Conservation (phyloP, 768 basidiomycete species). For the Pleurotus ostreatus region DNA sequence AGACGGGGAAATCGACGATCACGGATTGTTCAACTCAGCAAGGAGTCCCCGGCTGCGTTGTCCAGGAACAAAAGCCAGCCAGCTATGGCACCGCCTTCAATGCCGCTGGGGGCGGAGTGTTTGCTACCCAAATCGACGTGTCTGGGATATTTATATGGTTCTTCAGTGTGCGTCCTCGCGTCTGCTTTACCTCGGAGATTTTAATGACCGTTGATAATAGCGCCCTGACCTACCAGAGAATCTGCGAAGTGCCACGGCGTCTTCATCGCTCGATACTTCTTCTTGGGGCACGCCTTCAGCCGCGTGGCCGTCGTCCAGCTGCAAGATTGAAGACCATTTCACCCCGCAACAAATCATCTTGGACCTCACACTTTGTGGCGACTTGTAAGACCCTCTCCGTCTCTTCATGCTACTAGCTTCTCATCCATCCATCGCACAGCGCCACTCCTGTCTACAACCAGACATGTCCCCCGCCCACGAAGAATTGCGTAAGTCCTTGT, state of each 20-base stretch:
- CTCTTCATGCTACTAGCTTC: neutral
- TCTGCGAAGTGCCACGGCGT: constrained; percentile 29
- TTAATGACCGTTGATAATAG: constrained; percentile 20
- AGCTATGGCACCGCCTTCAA: constrained; percentile 72
- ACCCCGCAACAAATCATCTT: constrained; percentile 45
- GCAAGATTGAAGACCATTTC: constrained; percentile 39
- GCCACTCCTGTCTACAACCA: neutral
- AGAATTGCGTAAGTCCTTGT: neutral
- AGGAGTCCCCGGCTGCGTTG: constrained; percentile 57
- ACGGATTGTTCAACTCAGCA: constrained; percentile 46
- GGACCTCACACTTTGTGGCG: constrained; percentile 52
- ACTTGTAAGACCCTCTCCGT: constrained; percentile 31
- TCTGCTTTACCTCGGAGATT: neutral
- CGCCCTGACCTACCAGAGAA: constrained; percentile 38
- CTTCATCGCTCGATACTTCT: constrained; percentile 30
- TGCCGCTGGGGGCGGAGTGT: constrained; percentile 69
- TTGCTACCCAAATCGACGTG: constrained; percentile 66
- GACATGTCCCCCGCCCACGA: constrained; percentile 1
- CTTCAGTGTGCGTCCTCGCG: constrained; percentile 33
- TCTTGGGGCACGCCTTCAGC: constrained; percentile 42
- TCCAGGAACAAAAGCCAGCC: constrained; percentile 50
- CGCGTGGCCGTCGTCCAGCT: constrained; percentile 32
- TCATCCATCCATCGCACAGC: neutral
- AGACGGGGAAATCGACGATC: constrained; percentile 49
- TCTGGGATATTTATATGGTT: constrained; percentile 39